Percentiles rank a stretch among this genome's conserved stretches.
phyloP scores from a whole-genome alignment of 352 stramenopile genomes.

The Phytophthora chlamydospora region DNA sequence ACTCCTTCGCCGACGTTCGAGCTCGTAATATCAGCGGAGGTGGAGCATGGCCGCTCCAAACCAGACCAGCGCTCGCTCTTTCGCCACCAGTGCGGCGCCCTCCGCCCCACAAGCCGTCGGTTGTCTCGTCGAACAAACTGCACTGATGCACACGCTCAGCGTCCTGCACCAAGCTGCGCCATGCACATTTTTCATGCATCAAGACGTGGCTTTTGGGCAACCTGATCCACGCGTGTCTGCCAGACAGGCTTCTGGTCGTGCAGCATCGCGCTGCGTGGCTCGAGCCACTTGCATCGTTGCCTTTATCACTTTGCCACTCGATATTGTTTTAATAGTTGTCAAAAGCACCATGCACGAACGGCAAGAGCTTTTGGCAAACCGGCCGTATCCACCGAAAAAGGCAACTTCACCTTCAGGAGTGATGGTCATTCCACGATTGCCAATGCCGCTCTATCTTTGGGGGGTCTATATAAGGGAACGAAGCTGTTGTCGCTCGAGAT shows the following conservation, averaged over 20 bases:
- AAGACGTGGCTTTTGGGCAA: no score
- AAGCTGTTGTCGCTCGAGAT: constrained; percentile 3
- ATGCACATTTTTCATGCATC: no score
- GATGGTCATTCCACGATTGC: constrained; percentile 17
- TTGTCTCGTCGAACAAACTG: neutral
- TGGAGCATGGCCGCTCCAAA: constrained; percentile 1
- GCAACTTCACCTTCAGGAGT: constrained; percentile 34
- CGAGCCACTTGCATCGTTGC: neutral
- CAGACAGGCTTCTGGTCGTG: neutral
- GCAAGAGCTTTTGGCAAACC: no score
- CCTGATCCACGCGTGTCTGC: no score
- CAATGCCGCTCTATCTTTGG: constrained; percentile 23
- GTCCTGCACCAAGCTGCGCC: neutral
- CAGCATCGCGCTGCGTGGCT: neutral
- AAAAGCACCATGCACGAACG: no score
- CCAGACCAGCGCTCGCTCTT: constrained; percentile 4
- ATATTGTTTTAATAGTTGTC: no score
- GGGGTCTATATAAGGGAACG: constrained; percentile 17
- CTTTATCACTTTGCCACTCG: neutral
- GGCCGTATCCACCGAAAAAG: constrained; percentile 20
- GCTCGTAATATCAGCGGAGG: constrained; percentile 8
- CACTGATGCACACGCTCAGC: neutral
- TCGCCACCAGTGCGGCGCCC: constrained; percentile 1
- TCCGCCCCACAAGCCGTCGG: neutral
- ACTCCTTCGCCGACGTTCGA: neutral